Evolutionary conservation across 805 yeast genomes (phyloP), one percentile per base, ranked within the genome.

Genomic region (Lipomyces spencermartinsiae): DNA sequence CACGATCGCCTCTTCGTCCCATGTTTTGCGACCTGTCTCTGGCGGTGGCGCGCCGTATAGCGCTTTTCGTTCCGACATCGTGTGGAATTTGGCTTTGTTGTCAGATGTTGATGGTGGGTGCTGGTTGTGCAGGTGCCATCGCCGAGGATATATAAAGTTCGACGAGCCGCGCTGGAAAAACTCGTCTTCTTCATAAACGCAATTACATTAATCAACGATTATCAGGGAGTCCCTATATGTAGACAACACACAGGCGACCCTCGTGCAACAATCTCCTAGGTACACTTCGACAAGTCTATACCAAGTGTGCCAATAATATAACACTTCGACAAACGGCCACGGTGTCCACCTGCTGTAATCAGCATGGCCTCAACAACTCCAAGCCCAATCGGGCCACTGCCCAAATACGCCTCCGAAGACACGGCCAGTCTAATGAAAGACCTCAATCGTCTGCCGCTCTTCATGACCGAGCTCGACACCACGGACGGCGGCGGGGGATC

Each of bases 391-490:
- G 65, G 70, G 6, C 71, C 71, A 9, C 61, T 46, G 3, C 62
- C 34, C 8, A 68, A 68, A 66, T 65, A 68, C 35, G 67, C 43
- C 14, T 59, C 35, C 31, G 61, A 90, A 74, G 79, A 91, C 1
- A 83, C 90, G 0, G 97, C 90, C 66, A 93, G 93, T 70, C 87
- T 93, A 29, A 82, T 91, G 80, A 80, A 82, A 19, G 97, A 92
- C 73, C 80, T 95, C 75, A 92, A 92, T 76, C 84, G 91, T 74
- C 80, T 92, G 77, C 99, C 99, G 8, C 90, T 95, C 73, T 95
- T 95, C 82, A 95, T 95, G 99, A 93, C 93, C 16, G 85, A 89
- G 73, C 80, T 92, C 19, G 96, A 90, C 74, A 91, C 86, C 37
- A 85, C 87, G 1, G 92, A 90, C 73, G 93, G 91, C 16, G 88